These are phyloP conservation scores for Pythium graminicola DNA, from an alignment of 352 stramenopile species.

Conservation along the genomic window DNA sequence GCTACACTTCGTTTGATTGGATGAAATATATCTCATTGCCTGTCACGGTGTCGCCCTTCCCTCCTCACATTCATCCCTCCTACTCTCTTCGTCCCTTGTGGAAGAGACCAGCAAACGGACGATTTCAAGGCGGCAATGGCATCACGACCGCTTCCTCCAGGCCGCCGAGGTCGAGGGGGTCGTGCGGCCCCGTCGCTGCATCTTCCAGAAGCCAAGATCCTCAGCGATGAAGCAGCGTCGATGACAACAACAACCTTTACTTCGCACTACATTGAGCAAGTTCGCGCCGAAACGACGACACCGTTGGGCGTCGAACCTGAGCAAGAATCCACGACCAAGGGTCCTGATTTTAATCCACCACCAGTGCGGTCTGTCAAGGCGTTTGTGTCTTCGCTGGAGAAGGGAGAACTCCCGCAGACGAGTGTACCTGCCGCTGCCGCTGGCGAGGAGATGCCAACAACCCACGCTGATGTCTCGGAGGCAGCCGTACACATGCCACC, in stretches of 20 bases:
- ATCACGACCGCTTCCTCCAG: slow-evolving; percentile 30
- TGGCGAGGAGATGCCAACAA: not conserved
- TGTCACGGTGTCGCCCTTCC: slow-evolving; percentile 6
- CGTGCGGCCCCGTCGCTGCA: slow-evolving; percentile 22
- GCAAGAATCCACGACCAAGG: slow-evolving; percentile 14
- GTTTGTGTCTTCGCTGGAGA: slow-evolving; percentile 16
- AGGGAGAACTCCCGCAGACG: not conserved
- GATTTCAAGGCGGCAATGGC: slow-evolving; percentile 27
- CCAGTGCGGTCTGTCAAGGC: slow-evolving; percentile 18
- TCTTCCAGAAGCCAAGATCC: slow-evolving; percentile 25
- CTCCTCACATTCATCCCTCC: not conserved
- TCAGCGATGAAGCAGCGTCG: not conserved
- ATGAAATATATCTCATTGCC: slow-evolving; percentile 7
- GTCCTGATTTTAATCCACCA: not conserved
- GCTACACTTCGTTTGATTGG: no score
- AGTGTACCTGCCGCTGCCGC: not conserved
- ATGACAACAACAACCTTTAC: not conserved
- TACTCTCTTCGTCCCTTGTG: not conserved
- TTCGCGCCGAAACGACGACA: not conserved
- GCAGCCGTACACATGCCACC: not conserved
- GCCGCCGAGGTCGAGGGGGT: slow-evolving; percentile 15
- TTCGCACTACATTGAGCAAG: slow-evolving; percentile 13
- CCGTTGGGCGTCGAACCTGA: slow-evolving; percentile 1
- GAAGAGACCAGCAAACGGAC: not conserved
- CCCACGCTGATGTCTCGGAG: not conserved